A percentile compares a stretch with the other conserved stretches of the same genome.
phyloP scores from a whole-genome alignment of 495 filamentous ascomycete genomes.

The Barbatosphaeria neglecta region DNA sequence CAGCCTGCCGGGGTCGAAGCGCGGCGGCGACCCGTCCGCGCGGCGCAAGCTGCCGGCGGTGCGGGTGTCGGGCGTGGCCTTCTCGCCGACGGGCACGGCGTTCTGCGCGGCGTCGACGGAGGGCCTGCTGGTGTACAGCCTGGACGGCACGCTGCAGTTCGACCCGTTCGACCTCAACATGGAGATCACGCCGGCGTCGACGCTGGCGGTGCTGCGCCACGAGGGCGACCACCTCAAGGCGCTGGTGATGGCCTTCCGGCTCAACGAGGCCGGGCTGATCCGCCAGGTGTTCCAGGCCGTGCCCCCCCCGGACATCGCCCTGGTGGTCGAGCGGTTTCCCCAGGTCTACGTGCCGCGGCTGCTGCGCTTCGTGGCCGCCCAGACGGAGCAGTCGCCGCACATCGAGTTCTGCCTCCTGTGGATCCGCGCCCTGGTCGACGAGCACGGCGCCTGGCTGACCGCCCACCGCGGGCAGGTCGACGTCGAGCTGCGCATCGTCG shows the following conservation, averaged over 20 bases:
- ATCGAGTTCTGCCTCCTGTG: slow-evolving; percentile 88
- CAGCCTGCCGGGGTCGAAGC: slow-evolving; percentile 76
- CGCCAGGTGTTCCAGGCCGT: slow-evolving; percentile 75
- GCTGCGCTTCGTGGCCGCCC: slow-evolving; percentile 71
- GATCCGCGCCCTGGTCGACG: slow-evolving; percentile 74
- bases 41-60: slow-evolving; percentile 71
- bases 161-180: slow-evolving; percentile 96
- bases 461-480: slow-evolving; percentile 66
- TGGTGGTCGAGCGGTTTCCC: slow-evolving; percentile 71
- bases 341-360: slow-evolving; percentile 74
- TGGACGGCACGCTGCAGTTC: slow-evolving; percentile 71
- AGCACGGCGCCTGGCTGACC: slow-evolving; percentile 72
- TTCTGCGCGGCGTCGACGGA: slow-evolving; percentile 96
- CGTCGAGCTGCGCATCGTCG: slow-evolving; percentile 67
- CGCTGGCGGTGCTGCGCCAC: slow-evolving; percentile 57
- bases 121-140: slow-evolving; percentile 80
- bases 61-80: slow-evolving; percentile 72
- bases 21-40: slow-evolving; percentile 65
- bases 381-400: slow-evolving; percentile 83
- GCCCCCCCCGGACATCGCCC: slow-evolving; percentile 59
- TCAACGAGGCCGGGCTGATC: slow-evolving; percentile 70
- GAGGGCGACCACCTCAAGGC: slow-evolving; percentile 81
- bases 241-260: slow-evolving; percentile 89
- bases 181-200: slow-evolving; percentile 74
- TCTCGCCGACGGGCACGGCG: slow-evolving; percentile 74